Conservation (phyloP, 768 basidiomycete species). For the Neoboletus brunneissimus region DNA sequence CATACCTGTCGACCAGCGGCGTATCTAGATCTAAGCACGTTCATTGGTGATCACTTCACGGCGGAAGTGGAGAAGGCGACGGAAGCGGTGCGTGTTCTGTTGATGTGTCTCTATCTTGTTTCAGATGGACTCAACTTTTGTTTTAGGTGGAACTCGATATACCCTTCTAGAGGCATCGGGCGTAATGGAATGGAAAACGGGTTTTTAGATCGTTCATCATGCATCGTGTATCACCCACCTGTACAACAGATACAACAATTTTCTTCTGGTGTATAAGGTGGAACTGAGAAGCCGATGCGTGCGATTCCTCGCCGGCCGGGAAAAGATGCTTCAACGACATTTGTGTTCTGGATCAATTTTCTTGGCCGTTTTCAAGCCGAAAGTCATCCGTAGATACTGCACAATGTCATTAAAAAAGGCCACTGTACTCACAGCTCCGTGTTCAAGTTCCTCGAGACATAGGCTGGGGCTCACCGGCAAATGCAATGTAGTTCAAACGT, state of each 20-base stretch:
- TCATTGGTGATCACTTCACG: slow-evolving; percentile 30
- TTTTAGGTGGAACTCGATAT: slow-evolving; percentile 33
- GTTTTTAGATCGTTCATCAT: background rate
- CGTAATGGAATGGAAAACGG: slow-evolving; percentile 1
- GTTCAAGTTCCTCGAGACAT: background rate
- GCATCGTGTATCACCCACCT: slow-evolving; percentile 10
- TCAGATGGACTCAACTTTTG: slow-evolving; percentile 6
- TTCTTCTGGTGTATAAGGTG: too few species aligned
- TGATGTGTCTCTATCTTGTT: slow-evolving; percentile 2
- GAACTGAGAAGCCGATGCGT: too few species aligned
- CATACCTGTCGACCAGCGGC: slow-evolving; percentile 32
- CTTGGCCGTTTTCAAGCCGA: background rate
- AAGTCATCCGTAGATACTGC: background rate
- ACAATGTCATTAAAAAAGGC: background rate
- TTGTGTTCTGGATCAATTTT: background rate
- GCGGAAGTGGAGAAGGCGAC: slow-evolving; percentile 30
- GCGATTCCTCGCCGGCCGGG: too few species aligned
- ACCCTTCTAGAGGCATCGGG: slow-evolving; percentile 18
- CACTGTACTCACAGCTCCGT: background rate
- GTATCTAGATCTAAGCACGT: slow-evolving; percentile 32
- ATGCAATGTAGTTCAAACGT: too few species aligned
- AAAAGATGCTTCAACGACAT: too few species aligned
- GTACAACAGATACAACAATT: slow-evolving; percentile 1
- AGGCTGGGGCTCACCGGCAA: too few species aligned
- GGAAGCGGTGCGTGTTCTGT: slow-evolving; percentile 24